Evolutionary conservation across 2,329 filamentous ascomycete genomes (phyloP).

Genomic region (Ilyonectria sp.): DNA sequence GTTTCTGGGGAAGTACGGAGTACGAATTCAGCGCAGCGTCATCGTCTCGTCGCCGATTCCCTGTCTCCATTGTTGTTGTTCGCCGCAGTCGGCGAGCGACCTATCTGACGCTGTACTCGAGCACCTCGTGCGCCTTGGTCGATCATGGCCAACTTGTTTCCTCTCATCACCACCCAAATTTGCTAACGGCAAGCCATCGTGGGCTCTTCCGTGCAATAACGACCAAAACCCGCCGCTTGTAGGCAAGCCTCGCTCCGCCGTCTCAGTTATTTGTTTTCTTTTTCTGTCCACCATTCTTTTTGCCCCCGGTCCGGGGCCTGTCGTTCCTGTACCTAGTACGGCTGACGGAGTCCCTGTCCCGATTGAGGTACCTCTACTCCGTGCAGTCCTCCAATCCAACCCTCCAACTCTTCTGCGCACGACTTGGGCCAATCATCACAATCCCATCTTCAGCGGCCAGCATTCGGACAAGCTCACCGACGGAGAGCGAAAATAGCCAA

Average conservation of each 20-base stretch:
- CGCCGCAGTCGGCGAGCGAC: background rate
- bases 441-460: slow-evolving; percentile 1
- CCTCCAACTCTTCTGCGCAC: slow-evolving; percentile 1
- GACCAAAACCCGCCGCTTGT: background rate
- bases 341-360: background rate
- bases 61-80: slow-evolving; percentile 1
- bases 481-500: slow-evolving; percentile 1
- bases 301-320: background rate
- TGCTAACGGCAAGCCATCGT: slow-evolving; percentile 16
- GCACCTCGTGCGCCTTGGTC: background rate
- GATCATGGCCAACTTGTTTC: slow-evolving; percentile 1
- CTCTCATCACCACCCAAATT: slow-evolving; percentile 10
- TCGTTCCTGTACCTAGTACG: slow-evolving; percentile 5
- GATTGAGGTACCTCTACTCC: background rate
- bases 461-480: background rate
- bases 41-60: slow-evolving; percentile 1
- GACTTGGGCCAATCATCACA: slow-evolving; percentile 5
- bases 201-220: background rate
- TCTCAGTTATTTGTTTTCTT: slow-evolving; percentile 11
- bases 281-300: slow-evolving; percentile 1
- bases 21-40: background rate
- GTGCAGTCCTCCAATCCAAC: background rate
- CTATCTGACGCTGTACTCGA: background rate
- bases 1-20: slow-evolving; percentile 3
- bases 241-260: background rate